These are phyloP conservation scores for Zygoascus sp. DNA, from an alignment of 1,139 yeast genomes.

Conservation along the genomic window DNA sequence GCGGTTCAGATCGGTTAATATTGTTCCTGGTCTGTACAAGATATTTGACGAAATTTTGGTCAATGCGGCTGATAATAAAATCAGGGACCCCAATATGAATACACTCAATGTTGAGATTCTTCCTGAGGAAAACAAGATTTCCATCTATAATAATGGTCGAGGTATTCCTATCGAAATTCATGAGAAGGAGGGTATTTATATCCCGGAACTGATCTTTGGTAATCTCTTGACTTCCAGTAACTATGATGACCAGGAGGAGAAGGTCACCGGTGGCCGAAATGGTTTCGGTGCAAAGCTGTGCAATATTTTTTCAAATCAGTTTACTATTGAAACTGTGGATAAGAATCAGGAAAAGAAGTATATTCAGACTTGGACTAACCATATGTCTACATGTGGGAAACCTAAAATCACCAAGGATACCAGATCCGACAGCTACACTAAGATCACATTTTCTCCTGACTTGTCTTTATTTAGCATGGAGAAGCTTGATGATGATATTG, in stretches of 20 bases:
- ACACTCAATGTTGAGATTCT: slow-evolving; percentile 76
- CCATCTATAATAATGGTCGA: slow-evolving; percentile 86
- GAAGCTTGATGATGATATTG: slow-evolving; percentile 69
- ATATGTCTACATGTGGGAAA: slow-evolving; percentile 74
- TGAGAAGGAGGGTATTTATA: slow-evolving; percentile 83
- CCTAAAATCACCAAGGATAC: slow-evolving; percentile 65
- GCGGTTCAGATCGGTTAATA: slow-evolving; percentile 58
- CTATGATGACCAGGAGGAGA: slow-evolving; percentile 91
- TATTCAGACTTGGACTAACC: slow-evolving; percentile 78
- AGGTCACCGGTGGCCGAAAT: slow-evolving; percentile 98
- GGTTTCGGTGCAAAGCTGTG: slow-evolving; percentile 97
- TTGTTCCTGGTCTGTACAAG: slow-evolving; percentile 94
- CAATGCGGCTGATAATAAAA: slow-evolving; percentile 97
- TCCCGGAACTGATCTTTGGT: slow-evolving; percentile 96
- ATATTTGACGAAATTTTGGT: slow-evolving; percentile 96
- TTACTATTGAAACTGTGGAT: slow-evolving; percentile 87
- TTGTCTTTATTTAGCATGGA: slow-evolving; percentile 80
- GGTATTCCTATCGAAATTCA: slow-evolving; percentile 97
- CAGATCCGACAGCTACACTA: slow-evolving; percentile 72
- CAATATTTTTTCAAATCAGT: slow-evolving; percentile 87
- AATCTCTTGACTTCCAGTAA: slow-evolving; percentile 91
- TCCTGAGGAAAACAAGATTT: slow-evolving; percentile 66
- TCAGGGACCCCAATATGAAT: slow-evolving; percentile 88
- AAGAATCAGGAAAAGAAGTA: slow-evolving; percentile 57
- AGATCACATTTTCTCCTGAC: slow-evolving; percentile 87